Evolutionary conservation across 1,284 basidiomycete species (phyloP).

Genomic region (Ceratobasidium sp.): DNA sequence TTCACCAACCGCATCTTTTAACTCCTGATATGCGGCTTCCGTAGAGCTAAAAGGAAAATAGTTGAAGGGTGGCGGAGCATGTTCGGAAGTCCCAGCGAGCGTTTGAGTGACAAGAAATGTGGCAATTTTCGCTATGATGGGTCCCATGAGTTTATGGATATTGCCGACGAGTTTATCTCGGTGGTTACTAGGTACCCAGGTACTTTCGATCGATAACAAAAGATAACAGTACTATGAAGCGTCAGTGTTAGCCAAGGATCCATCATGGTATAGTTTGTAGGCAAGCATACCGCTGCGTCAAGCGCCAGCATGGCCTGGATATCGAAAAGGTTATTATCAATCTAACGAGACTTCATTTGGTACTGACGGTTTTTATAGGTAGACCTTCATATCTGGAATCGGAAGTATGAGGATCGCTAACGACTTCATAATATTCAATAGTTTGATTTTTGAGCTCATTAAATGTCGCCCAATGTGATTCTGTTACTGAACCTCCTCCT

Average conservation of each 20-base stretch:
- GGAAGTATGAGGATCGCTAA: background rate
- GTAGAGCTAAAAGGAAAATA: no score
- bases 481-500: background rate
- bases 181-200: background rate
- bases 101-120: constrained; percentile 17
- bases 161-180: background rate
- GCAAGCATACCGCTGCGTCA: constrained; percentile 26
- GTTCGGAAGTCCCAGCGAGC: background rate
- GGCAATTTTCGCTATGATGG: constrained; percentile 12
- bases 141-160: constrained; percentile 14
- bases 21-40: no score
- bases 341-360: background rate
- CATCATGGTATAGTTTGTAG: background rate
- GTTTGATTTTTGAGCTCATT: background rate
- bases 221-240: constrained; percentile 33
- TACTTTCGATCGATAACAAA: constrained; percentile 19
- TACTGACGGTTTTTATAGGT: constrained; percentile 8
- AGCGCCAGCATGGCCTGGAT: constrained; percentile 37
- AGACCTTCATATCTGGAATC: background rate
- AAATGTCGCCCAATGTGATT: constrained; percentile 32
- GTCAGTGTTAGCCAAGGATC: background rate
- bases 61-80: constrained; percentile 14
- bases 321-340: background rate
- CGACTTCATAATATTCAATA: background rate
- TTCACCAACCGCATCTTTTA: no score